phyloP scores from a whole-genome alignment of 2,329 filamentous ascomycete species.

The Rhynchosporium secalis region DNA sequence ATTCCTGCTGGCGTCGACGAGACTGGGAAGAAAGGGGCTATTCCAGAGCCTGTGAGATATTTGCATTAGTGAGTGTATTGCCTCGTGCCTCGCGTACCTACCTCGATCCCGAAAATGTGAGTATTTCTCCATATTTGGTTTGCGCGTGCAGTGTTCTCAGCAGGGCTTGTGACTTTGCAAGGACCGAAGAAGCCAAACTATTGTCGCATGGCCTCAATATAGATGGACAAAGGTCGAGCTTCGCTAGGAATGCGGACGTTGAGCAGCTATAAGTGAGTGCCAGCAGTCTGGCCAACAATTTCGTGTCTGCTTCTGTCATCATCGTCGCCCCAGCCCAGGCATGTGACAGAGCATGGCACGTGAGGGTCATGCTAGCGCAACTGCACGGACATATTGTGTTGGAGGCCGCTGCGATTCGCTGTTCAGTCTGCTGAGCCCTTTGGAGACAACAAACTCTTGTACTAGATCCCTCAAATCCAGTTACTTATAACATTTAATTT shows the following conservation, averaged over 20 bases:
- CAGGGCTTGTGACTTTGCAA: background rate
- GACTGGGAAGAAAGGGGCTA: constrained; percentile 91
- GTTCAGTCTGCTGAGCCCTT: no score
- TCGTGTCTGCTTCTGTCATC: constrained; percentile 7
- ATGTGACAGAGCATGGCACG: constrained; percentile 7
- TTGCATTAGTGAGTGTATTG: constrained; percentile 31
- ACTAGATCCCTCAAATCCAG: no score
- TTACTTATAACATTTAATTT: no score
- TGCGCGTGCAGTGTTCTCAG: constrained; percentile 13
- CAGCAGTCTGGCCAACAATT: constrained; percentile 4
- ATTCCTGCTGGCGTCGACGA: constrained; percentile 63
- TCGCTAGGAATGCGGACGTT: background rate
- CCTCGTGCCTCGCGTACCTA: constrained; percentile 38
- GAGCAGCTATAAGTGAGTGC: background rate
- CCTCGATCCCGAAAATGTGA: constrained; percentile 74
- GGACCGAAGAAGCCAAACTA: constrained; percentile 5
- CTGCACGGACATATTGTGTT: background rate
- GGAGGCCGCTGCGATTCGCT: no score
- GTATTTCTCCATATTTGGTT: constrained; percentile 66
- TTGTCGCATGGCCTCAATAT: constrained; percentile 16
- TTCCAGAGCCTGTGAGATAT: constrained; percentile 72
- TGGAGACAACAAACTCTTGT: no score
- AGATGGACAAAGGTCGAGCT: background rate
- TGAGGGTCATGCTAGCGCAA: background rate
- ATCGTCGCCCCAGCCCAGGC: background rate